phyloP scores from a whole-genome alignment of 192 early-diverging fungal species.

The Entomortierella chlamydospora region DNA sequence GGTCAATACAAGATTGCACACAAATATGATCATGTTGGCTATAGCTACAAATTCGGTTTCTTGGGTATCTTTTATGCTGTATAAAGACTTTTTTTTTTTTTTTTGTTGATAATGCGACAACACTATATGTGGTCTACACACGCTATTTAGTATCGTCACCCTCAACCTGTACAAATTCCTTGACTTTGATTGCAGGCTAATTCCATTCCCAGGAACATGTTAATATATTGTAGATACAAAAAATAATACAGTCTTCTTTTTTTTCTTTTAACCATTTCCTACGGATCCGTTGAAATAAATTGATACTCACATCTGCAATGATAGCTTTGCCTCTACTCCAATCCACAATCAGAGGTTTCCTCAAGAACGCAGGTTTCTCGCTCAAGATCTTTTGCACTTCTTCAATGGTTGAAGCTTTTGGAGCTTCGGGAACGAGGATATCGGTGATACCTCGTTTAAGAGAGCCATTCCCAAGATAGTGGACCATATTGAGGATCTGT shows the following conservation, averaged over 20 bases:
- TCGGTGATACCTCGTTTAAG: not conserved
- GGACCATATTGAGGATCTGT: conserved; percentile 15
- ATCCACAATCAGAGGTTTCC: conserved; percentile 41
- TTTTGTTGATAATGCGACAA: too few relatives aligned
- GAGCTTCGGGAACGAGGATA: conserved; percentile 11
- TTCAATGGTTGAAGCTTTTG: conserved; percentile 13
- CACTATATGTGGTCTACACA: too few relatives aligned
- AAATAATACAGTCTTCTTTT: too few relatives aligned
- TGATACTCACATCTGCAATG: conserved; percentile 27
- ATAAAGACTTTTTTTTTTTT: conserved; percentile 1
- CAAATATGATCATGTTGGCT: not conserved
- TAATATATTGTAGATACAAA: not conserved
- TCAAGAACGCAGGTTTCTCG: conserved; percentile 12
- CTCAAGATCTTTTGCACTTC: conserved; percentile 33
- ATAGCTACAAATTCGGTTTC: not conserved
- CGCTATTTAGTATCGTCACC: too few relatives aligned
- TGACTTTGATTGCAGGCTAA: not conserved
- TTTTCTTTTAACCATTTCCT: too few relatives aligned
- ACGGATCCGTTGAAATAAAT: not conserved
- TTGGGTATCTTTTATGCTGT: conserved; percentile 13
- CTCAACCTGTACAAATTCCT: too few relatives aligned
- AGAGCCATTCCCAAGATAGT: conserved; percentile 17
- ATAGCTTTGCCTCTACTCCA: conserved; percentile 38
- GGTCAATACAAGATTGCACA: conserved; percentile 16
- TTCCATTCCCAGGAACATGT: not conserved